Evolutionary conservation across 306 rosid species (phyloP).

Genomic region (Dryas alaskensis): DNA sequence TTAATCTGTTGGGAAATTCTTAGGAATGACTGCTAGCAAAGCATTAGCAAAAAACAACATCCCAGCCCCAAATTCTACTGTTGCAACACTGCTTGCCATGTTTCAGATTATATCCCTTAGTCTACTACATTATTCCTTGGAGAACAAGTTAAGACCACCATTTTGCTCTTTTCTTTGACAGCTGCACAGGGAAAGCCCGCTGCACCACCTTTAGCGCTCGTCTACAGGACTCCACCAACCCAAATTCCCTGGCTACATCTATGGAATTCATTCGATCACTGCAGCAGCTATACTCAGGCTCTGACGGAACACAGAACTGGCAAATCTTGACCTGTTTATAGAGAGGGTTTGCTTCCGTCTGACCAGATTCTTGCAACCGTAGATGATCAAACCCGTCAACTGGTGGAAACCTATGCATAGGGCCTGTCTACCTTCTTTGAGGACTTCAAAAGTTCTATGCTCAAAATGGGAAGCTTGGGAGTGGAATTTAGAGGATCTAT

Average conservation of each 20-base stretch:
- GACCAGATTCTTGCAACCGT: constrained; percentile 54
- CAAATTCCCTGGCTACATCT: constrained; percentile 25
- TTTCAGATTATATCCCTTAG: constrained; percentile 64
- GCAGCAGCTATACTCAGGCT: constrained; percentile 54
- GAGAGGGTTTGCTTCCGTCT: constrained; percentile 75
- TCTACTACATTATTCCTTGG: neutral
- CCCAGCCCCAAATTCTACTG: constrained; percentile 78
- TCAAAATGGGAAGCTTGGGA: constrained; percentile 32
- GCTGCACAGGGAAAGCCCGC: constrained; percentile 88
- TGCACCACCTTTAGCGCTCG: constrained; percentile 62
- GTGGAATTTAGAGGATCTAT: too few species aligned
- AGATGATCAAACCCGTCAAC: constrained; percentile 47
- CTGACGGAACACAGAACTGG: constrained; percentile 24
- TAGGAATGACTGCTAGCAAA: constrained; percentile 67
- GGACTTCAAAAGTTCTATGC: constrained; percentile 66
- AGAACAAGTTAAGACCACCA: neutral
- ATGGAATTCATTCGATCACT: constrained; percentile 53
- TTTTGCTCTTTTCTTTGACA: constrained; percentile 4
- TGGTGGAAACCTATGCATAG: constrained; percentile 54
- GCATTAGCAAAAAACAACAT: constrained; percentile 62
- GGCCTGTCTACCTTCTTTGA: constrained; percentile 48
- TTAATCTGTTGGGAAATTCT: constrained; percentile 34
- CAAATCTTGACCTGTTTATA: constrained; percentile 66
- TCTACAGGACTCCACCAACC: constrained; percentile 31
- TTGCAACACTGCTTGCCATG: constrained; percentile 49